A percentile compares a stretch with the other conserved stretches of the same genome.
Evolutionary conservation across 73 alveolate species (phyloP).

Genomic region (Vitrella brassicaformis): DNA sequence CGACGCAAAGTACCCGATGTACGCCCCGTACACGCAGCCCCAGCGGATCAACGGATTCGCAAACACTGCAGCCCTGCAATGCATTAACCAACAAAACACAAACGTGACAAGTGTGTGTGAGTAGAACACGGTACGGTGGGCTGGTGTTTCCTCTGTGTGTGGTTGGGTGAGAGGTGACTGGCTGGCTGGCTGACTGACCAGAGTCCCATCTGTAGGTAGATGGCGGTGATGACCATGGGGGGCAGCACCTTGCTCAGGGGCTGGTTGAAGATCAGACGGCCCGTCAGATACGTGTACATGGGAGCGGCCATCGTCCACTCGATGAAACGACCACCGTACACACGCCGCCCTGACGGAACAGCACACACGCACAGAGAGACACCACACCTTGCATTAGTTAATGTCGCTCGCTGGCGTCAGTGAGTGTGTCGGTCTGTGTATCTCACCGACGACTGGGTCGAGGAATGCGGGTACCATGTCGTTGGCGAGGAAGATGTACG

Average conservation of each 20-base stretch:
- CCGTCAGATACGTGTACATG: neutral
- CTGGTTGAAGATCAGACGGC: neutral
- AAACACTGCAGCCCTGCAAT: neutral
- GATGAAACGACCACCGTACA: neutral
- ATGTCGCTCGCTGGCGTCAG: too few relatives aligned
- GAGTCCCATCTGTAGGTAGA: neutral
- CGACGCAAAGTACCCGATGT: neutral
- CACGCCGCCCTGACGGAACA: too few relatives aligned
- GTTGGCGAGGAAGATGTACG: neutral
- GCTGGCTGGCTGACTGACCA: too few relatives aligned
- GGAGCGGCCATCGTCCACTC: neutral
- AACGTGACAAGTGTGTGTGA: too few relatives aligned
- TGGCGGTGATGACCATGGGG: neutral
- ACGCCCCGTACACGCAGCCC: neutral
- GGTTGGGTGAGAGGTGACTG: too few relatives aligned
- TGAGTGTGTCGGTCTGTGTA: too few relatives aligned
- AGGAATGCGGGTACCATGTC: neutral
- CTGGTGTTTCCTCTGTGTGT: too few relatives aligned
- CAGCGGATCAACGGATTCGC: neutral
- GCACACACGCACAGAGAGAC: too few relatives aligned
- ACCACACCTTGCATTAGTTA: too few relatives aligned
- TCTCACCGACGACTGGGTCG: neutral
- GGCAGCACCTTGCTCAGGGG: neutral
- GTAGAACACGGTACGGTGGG: too few relatives aligned
- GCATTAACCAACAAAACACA: too few relatives aligned